A percentile compares a stretch with the other conserved stretches of the same genome.
phyloP scores from a whole-genome alignment of 2,329 filamentous ascomycete genomes.

The Calonectria pseudoturangicola region DNA sequence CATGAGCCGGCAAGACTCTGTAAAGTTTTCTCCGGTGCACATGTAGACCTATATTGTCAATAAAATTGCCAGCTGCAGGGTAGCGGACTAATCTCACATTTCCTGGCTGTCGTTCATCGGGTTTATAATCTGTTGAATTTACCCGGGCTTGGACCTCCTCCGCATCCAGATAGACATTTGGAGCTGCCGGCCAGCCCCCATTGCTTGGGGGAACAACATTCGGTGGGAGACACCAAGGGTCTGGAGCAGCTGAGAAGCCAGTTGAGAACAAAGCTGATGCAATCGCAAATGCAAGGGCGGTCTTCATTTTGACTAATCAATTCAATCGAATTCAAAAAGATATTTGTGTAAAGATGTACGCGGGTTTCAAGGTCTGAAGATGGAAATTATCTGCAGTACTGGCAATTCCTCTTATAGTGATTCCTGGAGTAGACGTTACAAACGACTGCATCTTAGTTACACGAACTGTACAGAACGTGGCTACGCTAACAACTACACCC shows the following conservation, averaged over 20 bases:
- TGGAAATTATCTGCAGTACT: neutral
- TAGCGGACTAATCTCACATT: neutral
- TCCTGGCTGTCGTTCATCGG: constrained; percentile 9
- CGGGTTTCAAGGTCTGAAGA: neutral
- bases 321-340: neutral
- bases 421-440: neutral
- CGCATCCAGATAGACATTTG: neutral
- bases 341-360: neutral
- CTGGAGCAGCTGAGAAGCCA: neutral
- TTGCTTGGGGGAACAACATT: constrained; percentile 9
- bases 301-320: neutral
- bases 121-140: neutral
- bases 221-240: constrained; percentile 3
- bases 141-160: constrained; percentile 2
- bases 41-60: neutral
- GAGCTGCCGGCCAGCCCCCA: constrained; percentile 8
- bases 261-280: neutral
- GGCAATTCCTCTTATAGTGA: neutral
- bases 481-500: neutral
- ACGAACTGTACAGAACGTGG: neutral
- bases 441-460: neutral
- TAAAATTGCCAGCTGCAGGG: too few relatives aligned
- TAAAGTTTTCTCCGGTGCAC: constrained; percentile 9
- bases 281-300: neutral
- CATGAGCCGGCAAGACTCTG: constrained; percentile 1